Evolutionary conservation across 2,329 filamentous ascomycete genomes (phyloP).

Genomic region (Colletotrichum acutatum): DNA sequence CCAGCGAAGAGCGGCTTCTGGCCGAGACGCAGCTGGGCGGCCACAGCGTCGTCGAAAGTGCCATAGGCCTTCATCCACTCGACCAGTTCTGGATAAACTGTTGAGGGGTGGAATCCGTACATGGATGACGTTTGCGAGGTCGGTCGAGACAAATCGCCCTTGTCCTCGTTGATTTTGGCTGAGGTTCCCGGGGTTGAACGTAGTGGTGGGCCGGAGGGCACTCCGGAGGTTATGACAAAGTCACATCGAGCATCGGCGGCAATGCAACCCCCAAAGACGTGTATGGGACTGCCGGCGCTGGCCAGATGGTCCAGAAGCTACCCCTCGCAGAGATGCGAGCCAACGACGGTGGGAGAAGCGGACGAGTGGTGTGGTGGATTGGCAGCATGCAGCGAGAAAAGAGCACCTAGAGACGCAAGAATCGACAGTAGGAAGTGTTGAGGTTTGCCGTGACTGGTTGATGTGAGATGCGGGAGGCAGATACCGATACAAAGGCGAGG

Average conservation of each 20-base stretch:
- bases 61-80: not conserved
- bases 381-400: conserved; percentile 29
- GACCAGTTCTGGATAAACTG: not conserved
- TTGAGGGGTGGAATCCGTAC: conserved; percentile 4
- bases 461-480: not conserved
- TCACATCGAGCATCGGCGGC: not conserved
- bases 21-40: conserved; percentile 12
- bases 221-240: not conserved
- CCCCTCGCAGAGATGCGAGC: conserved; percentile 26
- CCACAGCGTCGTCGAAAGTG: conserved; percentile 9
- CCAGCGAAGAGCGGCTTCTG: conserved; percentile 5
- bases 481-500: not conserved
- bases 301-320: not conserved
- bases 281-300: conserved; percentile 3
- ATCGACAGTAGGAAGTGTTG: conserved; percentile 3
- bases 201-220: not conserved
- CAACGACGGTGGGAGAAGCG: not conserved
- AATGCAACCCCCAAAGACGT: conserved; percentile 1
- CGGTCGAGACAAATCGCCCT: not conserved
- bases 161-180: not conserved
- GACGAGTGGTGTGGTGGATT: conserved; percentile 9
- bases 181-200: not conserved
- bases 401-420: not conserved
- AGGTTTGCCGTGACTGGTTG: not conserved
- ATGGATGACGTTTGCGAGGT: not conserved